phyloP scores from a whole-genome alignment of 2,329 filamentous ascomycete genomes.

The Plenodomus lindquistii region DNA sequence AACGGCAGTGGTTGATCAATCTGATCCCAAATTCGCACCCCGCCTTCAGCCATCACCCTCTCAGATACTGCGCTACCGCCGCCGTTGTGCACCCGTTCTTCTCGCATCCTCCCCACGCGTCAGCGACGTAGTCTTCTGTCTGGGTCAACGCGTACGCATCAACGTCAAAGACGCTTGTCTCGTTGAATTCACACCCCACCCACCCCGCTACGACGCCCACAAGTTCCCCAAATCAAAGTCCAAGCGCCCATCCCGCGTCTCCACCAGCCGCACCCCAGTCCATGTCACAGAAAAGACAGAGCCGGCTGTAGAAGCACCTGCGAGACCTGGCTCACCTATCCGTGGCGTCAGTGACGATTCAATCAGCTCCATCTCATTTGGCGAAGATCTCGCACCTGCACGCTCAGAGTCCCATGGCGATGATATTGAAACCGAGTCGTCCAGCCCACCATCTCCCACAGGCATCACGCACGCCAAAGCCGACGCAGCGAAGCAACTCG shows the following conservation, averaged over 20 bases:
- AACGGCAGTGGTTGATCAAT: slow-evolving; percentile 14
- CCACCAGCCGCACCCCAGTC: slow-evolving; percentile 3
- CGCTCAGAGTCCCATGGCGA: slow-evolving; percentile 11
- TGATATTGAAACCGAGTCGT: slow-evolving; percentile 16
- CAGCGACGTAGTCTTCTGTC: slow-evolving; percentile 50
- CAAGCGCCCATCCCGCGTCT: slow-evolving; percentile 15
- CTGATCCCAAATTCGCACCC: slow-evolving; percentile 40
- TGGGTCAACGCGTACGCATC: slow-evolving; percentile 50
- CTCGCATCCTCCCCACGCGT: slow-evolving; percentile 50
- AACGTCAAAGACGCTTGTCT: slow-evolving; percentile 49
- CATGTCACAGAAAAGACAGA: slow-evolving; percentile 4
- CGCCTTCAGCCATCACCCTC: slow-evolving; percentile 34
- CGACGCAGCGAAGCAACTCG: slow-evolving; percentile 25
- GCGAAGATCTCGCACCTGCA: slow-evolving; percentile 34
- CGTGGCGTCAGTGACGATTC: slow-evolving; percentile 38
- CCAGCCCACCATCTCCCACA: slow-evolving; percentile 33
- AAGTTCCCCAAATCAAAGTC: slow-evolving; percentile 35
- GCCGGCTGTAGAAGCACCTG: slow-evolving; percentile 5
- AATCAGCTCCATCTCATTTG: slow-evolving; percentile 38
- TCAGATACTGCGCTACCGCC: slow-evolving; percentile 51
- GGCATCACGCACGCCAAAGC: slow-evolving; percentile 25
- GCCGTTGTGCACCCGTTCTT: slow-evolving; percentile 53
- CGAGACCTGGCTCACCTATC: slow-evolving; percentile 31
- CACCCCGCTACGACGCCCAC: slow-evolving; percentile 51
- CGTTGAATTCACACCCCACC: slow-evolving; percentile 47